Base-by-base conservation (phyloP, 2,329 filamentous ascomycete species). In the Xylariomycetidae sp. region DNA sequence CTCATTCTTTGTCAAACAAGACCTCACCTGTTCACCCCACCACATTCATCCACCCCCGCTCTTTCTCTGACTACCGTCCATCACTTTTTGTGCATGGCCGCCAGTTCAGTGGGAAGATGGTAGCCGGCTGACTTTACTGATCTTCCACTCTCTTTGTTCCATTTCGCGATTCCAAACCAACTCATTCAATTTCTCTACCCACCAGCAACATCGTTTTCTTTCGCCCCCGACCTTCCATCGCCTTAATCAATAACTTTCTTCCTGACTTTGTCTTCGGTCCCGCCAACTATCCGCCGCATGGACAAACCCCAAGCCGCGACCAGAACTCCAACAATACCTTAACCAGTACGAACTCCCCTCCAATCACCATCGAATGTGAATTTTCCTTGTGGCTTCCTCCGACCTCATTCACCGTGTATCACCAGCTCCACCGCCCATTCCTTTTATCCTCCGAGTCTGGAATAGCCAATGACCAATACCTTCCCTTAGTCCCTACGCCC, bases 391-490 rank as follows among this genome's bases (percentile, higher is more conserved):
- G 27, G 29, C 31, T 29, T 43, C 31, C 22, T 25, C 45, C 31
- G 38, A 37, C 38, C 30, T 35, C 41, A 35, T 32, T 38, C 41
- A 35, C 42, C 35, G 42, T 38, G 40, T 33, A 37, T 22, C 31
- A 44, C 37, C 42, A 26, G 38, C 25, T 31, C 31, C 32, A 36
- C 42, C 33, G 29, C 32, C 15, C 25, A 18, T 27, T n/a, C 12
- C 28, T 13, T 34, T 34, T n/a, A n/a, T n/a, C n/a, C n/a, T n/a
- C n/a, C n/a, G n/a, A n/a, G n/a, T n/a, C n/a, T n/a, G n/a, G n/a
- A n/a, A n/a, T n/a, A n/a, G n/a, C 31, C 40, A 44, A 52, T 54
- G 50, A 51, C 37, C 40, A 48, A 46, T 38, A 25, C 29, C 36
- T 31, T 30, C 38, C 25, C 40, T 37, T 38, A 45, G 43, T 34